A percentile compares a stretch with the other conserved stretches of the same genome.
Conservation (phyloP, 495 filamentous ascomycete species). For the Penicillium arizonense region DNA sequence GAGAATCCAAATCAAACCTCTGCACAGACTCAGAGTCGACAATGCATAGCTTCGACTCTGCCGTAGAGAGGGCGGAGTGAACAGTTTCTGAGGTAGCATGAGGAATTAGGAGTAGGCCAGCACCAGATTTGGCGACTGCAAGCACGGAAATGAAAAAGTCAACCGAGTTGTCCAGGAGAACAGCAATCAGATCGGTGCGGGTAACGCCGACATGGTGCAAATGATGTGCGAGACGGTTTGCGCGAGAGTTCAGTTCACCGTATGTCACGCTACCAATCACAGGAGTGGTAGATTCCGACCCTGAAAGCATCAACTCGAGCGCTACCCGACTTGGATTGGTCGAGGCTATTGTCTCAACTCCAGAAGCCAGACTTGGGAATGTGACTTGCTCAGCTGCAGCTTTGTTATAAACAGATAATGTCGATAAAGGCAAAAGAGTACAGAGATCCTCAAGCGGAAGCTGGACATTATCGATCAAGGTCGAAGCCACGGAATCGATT, state of each 20-base stretch:
- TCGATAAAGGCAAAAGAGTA: constrained; percentile 25
- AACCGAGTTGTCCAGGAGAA: constrained; percentile 69
- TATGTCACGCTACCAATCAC: constrained; percentile 55
- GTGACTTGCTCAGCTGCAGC: constrained; percentile 12
- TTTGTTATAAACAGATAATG: constrained; percentile 57
- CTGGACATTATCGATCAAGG: constrained; percentile 42
- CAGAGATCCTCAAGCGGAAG: constrained; percentile 32
- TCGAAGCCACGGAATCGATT: constrained; percentile 49
- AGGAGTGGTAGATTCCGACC: constrained; percentile 23
- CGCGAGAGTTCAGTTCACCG: constrained; percentile 54
- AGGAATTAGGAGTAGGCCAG: constrained; percentile 69
- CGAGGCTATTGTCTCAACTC: constrained; percentile 52
- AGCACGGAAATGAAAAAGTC: constrained; percentile 68
- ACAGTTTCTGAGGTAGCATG: constrained; percentile 58
- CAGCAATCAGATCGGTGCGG: constrained; percentile 56
- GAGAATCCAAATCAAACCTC: background rate
- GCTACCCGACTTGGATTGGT: constrained; percentile 53
- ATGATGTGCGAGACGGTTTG: constrained; percentile 63
- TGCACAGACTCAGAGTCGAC: constrained; percentile 22
- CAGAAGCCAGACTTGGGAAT: constrained; percentile 37
- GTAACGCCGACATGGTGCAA: constrained; percentile 45
- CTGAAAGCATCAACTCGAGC: constrained; percentile 54
- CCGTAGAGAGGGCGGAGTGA: constrained; percentile 51
- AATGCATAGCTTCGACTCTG: constrained; percentile 48
- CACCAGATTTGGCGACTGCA: constrained; percentile 68